Evolutionary conservation across 2,329 filamentous ascomycete genomes (phyloP).

Genomic region (Trichoderma harzianum): DNA sequence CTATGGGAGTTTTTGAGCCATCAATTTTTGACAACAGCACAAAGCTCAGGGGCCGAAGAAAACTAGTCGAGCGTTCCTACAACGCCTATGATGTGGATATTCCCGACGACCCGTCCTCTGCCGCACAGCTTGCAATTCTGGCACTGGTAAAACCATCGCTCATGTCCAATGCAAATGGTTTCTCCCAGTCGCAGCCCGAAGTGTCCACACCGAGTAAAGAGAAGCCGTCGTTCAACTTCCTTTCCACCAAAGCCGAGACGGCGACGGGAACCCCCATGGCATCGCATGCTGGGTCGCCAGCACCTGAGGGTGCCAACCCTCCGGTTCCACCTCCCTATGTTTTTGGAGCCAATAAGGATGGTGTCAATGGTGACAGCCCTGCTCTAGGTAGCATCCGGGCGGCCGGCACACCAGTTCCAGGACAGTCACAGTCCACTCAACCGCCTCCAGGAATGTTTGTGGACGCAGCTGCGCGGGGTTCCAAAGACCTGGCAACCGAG

Average conservation of each 20-base stretch:
- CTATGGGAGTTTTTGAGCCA: slow-evolving; percentile 92
- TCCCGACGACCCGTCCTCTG: slow-evolving; percentile 84
- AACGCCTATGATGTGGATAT: slow-evolving; percentile 87
- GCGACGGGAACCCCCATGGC: slow-evolving; percentile 74
- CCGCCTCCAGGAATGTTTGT: slow-evolving; percentile 47
- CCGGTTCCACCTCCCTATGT: slow-evolving; percentile 57
- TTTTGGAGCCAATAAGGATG: slow-evolving; percentile 49
- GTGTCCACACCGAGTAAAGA: slow-evolving; percentile 61
- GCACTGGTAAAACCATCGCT: slow-evolving; percentile 59
- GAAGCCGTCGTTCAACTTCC: slow-evolving; percentile 63
- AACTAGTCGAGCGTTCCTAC: slow-evolving; percentile 80
- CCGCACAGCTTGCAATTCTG: slow-evolving; percentile 71
- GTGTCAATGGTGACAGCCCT: slow-evolving; percentile 48
- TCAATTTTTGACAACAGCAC: slow-evolving; percentile 76
- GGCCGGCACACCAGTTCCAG: slow-evolving; percentile 43
- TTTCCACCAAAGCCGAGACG: slow-evolving; percentile 61
- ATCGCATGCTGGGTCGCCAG: slow-evolving; percentile 84
- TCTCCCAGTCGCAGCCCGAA: slow-evolving; percentile 42
- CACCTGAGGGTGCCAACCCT: slow-evolving; percentile 70
- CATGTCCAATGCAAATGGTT: slow-evolving; percentile 42
- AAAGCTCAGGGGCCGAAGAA: slow-evolving; percentile 77
- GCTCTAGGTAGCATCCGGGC: slow-evolving; percentile 51
- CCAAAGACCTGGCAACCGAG: slow-evolving; percentile 58
- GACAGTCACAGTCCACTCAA: slow-evolving; percentile 32
- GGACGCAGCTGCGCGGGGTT: slow-evolving; percentile 49